Evolutionary conservation across 352 stramenopile species (phyloP), one percentile per base, ranked within the genome.

Genomic region (Phytophthora hibernalis): DNA sequence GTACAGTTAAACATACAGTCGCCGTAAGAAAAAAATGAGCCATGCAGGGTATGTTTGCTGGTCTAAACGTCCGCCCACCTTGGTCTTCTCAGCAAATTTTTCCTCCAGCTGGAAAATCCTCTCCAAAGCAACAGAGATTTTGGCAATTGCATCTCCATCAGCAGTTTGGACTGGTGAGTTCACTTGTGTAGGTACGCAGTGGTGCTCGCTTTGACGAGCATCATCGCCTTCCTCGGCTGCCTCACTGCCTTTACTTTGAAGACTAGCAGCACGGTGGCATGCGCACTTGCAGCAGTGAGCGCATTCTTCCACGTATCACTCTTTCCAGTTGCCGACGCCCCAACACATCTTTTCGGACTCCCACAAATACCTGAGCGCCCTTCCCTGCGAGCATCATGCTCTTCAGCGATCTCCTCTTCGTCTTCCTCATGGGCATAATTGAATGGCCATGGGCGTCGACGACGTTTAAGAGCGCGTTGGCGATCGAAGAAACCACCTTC

Each of bases 401-500:
- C 55, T 30, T 77, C 68, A 11, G 18, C 18, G 31, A 57, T 51
- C 3, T 67, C 63, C 12, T 75, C 73, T 26, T 76, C 68, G 24
- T 76, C 63, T 8, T 80, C 70, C 22, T 74, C 71, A 4, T 59
- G 50, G n/a, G 72, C 57, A 49, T 86, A 85, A 52, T 87, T 69
- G 50, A 90, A 89, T 9, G 80, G 82, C 66, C 87, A 85, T 8
- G 78, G 85, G 0, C 79, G 66, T 8, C 82, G 61, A 24, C 80
- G 67, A 53, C 82, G 76, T 61, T 93, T 92, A 10, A 87, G 48
- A 24, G 78, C 68, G 21, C 85, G 74, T 37, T 93, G 85, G 0
- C 83, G 85, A 65, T 92, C 85, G 64, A 93, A 93, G 62, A 93
- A 92, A 4, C 85, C 83, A n/a, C 83, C 83, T 77, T 90, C 77